Percentiles rank a stretch among this genome's conserved stretches.
phyloP scores from a whole-genome alignment of 2,329 filamentous ascomycete species.

The Ceratocystis huliohia region DNA sequence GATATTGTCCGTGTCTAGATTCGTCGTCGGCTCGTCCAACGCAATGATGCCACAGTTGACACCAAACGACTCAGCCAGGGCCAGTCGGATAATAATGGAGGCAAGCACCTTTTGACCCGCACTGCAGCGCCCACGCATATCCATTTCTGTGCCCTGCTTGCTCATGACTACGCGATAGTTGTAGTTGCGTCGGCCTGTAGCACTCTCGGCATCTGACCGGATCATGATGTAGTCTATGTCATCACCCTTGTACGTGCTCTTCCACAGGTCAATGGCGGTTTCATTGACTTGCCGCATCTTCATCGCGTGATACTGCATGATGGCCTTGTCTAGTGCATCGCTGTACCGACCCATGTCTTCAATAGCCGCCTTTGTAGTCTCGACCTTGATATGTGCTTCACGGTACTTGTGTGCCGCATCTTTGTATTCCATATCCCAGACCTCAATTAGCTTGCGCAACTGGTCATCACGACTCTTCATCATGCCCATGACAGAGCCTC shows the following conservation, averaged over 20 bases:
- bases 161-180: slow-evolving; percentile 98
- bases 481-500: slow-evolving; percentile 59
- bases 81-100: slow-evolving; percentile 92
- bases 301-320: slow-evolving; percentile 89
- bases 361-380: slow-evolving; percentile 82
- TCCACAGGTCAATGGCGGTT: slow-evolving; percentile 94
- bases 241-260: slow-evolving; percentile 88
- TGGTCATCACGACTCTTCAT: slow-evolving; percentile 79
- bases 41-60: slow-evolving; percentile 92
- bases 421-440: slow-evolving; percentile 80
- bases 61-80: slow-evolving; percentile 91
- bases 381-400: slow-evolving; percentile 77
- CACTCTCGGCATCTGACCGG: slow-evolving; percentile 73
- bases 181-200: slow-evolving; percentile 64
- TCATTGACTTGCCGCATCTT: slow-evolving; percentile 99
- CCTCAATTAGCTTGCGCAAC: slow-evolving; percentile 54
- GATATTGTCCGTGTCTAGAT: slow-evolving; percentile 92
- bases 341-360: slow-evolving; percentile 78
- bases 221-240: slow-evolving; percentile 96
- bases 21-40: slow-evolving; percentile 94
- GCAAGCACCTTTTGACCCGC: slow-evolving; percentile 94
- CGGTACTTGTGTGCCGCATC: slow-evolving; percentile 70
- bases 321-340: slow-evolving; percentile 79
- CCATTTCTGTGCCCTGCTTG: slow-evolving; percentile 95
- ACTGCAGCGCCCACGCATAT: slow-evolving; percentile 96